phyloP scores from a whole-genome alignment of 2,329 filamentous ascomycete genomes.

The Epichloe sibirici region DNA sequence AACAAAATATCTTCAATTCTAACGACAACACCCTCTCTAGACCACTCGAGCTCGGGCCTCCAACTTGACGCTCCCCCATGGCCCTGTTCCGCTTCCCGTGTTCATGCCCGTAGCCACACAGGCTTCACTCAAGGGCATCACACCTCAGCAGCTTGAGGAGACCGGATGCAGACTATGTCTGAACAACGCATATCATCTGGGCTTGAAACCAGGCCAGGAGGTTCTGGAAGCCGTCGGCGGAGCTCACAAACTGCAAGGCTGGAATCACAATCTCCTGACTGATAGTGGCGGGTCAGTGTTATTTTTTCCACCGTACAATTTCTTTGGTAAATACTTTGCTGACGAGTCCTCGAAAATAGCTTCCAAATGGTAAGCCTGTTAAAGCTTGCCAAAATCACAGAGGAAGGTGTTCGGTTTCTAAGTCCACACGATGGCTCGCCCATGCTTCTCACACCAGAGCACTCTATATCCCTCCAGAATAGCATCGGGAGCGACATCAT shows the following conservation, averaged over 20 bases:
- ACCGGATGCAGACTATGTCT: conserved; percentile 83
- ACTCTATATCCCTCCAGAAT: conserved; percentile 92
- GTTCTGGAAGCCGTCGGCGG: conserved; percentile 80
- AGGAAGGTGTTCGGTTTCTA: conserved; percentile 91
- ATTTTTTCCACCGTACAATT: neutral
- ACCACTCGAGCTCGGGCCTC: conserved; percentile 91
- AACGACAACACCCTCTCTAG: conserved; percentile 30
- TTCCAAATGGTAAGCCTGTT: conserved; percentile 99
- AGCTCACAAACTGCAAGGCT: conserved; percentile 88
- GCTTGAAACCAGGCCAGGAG: conserved; percentile 85
- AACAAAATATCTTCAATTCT: neutral
- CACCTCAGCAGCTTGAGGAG: conserved; percentile 80
- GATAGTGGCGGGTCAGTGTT: conserved; percentile 53
- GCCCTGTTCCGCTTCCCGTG: conserved; percentile 75
- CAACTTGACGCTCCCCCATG: conserved; percentile 78
- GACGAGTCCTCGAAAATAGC: conserved; percentile 32
- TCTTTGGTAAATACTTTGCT: neutral
- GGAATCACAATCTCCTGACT: conserved; percentile 90
- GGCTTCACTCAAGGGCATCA: conserved; percentile 87
- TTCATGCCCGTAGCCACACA: conserved; percentile 99
- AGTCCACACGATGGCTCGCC: conserved; percentile 89
- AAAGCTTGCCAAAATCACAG: conserved; percentile 84
- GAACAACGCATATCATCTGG: conserved; percentile 97
- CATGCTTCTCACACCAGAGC: conserved; percentile 95
- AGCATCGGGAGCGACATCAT: conserved; percentile 97